These are phyloP conservation scores for Zizania palustris DNA, from an alignment of 202 grass and related monocot genomes.

Conservation along the genomic window DNA sequence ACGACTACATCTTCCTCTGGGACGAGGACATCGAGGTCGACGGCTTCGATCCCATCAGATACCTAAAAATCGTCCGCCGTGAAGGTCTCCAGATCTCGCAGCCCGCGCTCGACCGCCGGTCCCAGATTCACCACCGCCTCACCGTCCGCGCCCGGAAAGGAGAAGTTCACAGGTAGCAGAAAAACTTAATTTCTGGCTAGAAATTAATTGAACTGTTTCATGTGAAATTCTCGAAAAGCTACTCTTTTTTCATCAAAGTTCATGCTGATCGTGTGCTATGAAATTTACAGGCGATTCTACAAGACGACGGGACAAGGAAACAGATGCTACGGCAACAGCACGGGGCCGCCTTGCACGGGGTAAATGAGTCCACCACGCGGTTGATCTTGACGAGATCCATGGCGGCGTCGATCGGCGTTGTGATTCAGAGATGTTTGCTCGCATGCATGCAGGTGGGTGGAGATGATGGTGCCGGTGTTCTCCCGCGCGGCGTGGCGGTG, in stretches of 20 bases:
- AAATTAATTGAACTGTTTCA: neutral
- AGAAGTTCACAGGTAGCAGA: constrained; percentile 52
- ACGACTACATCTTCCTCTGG: constrained; percentile 90
- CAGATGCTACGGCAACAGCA: constrained; percentile 78
- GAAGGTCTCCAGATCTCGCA: constrained; percentile 91
- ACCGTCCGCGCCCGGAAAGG: constrained; percentile 56
- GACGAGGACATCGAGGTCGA: constrained; percentile 91
- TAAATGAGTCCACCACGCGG: neutral
- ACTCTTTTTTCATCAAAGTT: no score
- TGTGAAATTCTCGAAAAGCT: no score
- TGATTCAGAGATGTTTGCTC: neutral
- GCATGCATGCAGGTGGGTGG: constrained; percentile 70
- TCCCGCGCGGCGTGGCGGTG: constrained; percentile 87
- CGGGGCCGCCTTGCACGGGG: constrained; percentile 83
- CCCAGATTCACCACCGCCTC: constrained; percentile 79
- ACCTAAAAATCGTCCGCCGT: constrained; percentile 51
- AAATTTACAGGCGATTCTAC: constrained; percentile 63
- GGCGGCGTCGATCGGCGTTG: neutral
- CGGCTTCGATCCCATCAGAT: constrained; percentile 67
- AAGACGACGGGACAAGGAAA: constrained; percentile 50
- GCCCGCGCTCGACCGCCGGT: constrained; percentile 81
- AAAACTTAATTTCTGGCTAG: no score
- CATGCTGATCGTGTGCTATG: neutral
- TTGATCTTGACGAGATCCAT: no score
- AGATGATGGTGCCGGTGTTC: constrained; percentile 99